Percentiles rank a stretch among this genome's conserved stretches.
phyloP scores from a whole-genome alignment of 2,329 filamentous ascomycete species.

The Xylaria sp. region DNA sequence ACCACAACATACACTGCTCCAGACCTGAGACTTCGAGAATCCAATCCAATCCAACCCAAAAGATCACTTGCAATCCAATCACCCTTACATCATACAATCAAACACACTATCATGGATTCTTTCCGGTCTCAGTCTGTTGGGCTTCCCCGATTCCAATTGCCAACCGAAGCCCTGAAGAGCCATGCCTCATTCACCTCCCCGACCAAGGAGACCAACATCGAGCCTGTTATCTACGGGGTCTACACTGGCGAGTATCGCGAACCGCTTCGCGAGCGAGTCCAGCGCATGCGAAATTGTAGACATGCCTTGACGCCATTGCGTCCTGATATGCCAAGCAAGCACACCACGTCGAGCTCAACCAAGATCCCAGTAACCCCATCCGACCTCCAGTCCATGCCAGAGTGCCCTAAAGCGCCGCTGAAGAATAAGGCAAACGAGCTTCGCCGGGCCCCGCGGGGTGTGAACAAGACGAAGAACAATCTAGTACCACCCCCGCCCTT shows the following conservation, averaged over 20 bases:
- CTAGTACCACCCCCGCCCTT: no score
- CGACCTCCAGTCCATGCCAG: background rate
- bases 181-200: background rate
- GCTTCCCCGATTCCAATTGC: background rate
- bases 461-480: no score
- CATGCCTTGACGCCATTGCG: background rate
- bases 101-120: no score
- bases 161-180: background rate
- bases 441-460: no score
- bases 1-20: no score
- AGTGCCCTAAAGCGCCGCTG: conserved; percentile 13
- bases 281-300: conserved; percentile 6
- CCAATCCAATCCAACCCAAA: no score
- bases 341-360: background rate
- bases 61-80: no score
- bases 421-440: background rate
- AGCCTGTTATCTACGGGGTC: background rate
- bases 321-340: background rate
- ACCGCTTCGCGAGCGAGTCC: conserved; percentile 26
- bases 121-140: no score
- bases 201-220: background rate
- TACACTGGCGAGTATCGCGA: conserved; percentile 33
- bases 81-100: no score
- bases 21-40: no score
- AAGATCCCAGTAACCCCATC: background rate